Percentiles rank a stretch among this genome's conserved stretches.
phyloP scores from a whole-genome alignment of 768 basidiomycete species.

The Mycena capillaripes region DNA sequence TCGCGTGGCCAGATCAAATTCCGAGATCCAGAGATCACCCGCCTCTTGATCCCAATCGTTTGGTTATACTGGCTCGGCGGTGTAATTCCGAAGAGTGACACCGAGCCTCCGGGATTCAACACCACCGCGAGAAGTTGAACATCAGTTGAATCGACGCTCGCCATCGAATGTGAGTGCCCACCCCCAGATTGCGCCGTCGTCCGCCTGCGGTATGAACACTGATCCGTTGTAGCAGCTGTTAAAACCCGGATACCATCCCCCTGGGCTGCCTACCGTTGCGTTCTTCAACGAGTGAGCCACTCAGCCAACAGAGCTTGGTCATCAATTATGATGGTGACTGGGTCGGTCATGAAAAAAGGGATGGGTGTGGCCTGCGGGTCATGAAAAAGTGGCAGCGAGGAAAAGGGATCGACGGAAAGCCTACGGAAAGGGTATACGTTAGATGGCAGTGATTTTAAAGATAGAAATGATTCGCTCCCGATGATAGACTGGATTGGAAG shows the following conservation, averaged over 20 bases:
- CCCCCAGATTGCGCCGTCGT: background rate
- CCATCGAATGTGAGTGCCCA: background rate
- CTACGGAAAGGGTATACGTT: background rate
- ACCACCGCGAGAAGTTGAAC: background rate
- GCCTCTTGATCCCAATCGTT: background rate
- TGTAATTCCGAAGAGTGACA: background rate
- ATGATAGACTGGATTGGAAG: background rate
- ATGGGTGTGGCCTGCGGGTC: background rate
- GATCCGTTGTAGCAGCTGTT: background rate
- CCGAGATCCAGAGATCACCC: no score
- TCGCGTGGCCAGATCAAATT: no score
- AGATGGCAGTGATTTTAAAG: background rate
- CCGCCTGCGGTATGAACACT: background rate
- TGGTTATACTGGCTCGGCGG: slow-evolving; percentile 2
- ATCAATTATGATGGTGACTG: background rate
- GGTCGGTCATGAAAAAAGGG: background rate
- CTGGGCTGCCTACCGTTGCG: background rate
- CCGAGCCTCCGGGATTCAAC: background rate
- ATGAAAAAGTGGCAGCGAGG: background rate
- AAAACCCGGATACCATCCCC: background rate
- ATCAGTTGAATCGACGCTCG: background rate
- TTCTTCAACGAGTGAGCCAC: no score
- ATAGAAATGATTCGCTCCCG: background rate
- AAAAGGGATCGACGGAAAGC: background rate
- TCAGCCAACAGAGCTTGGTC: background rate